Percentiles rank a stretch among this genome's conserved stretches.
phyloP scores from a whole-genome alignment of 805 yeast species.

The Yarrowia alimentaria region DNA sequence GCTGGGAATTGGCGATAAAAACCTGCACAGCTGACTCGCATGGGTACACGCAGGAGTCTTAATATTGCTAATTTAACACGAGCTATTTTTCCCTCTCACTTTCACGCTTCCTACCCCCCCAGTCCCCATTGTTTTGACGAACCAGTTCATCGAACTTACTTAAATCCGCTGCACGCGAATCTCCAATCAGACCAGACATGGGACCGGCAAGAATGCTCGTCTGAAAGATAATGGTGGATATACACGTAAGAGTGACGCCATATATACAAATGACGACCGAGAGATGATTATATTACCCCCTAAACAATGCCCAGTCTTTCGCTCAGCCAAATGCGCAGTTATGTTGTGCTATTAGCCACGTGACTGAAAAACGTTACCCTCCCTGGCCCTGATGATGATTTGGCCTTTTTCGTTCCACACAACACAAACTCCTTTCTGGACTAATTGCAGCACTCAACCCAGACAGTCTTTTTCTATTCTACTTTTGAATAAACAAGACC shows the following conservation, averaged over 20 bases:
- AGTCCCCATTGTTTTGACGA: slow-evolving; percentile 16
- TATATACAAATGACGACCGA: too few relatives aligned
- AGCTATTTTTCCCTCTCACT: too few relatives aligned
- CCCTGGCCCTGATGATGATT: slow-evolving; percentile 26
- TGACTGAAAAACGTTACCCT: slow-evolving; percentile 21
- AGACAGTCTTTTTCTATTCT: slow-evolving; percentile 27
- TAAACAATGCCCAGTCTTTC: too few relatives aligned
- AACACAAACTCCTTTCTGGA: slow-evolving; percentile 28
- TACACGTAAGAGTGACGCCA: too few relatives aligned
- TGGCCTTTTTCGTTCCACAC: slow-evolving; percentile 28
- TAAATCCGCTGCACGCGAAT: slow-evolving; percentile 24
- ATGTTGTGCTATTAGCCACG: slow-evolving; percentile 24
- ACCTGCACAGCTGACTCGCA: too few relatives aligned
- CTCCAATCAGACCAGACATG: not conserved
- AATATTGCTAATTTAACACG: too few relatives aligned
- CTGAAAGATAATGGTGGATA: not conserved
- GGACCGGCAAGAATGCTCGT: not conserved
- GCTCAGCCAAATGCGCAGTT: not conserved
- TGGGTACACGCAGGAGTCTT: too few relatives aligned
- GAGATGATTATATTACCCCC: too few relatives aligned
- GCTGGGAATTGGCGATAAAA: too few relatives aligned
- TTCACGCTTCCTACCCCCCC: not conserved
- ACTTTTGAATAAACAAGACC: slow-evolving; percentile 25
- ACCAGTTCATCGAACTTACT: slow-evolving; percentile 17
- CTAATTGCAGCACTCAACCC: slow-evolving; percentile 27